These are phyloP conservation scores for Aegilops umbellulata DNA, from an alignment of 176 grass and related monocot species.

Conservation along the genomic window DNA sequence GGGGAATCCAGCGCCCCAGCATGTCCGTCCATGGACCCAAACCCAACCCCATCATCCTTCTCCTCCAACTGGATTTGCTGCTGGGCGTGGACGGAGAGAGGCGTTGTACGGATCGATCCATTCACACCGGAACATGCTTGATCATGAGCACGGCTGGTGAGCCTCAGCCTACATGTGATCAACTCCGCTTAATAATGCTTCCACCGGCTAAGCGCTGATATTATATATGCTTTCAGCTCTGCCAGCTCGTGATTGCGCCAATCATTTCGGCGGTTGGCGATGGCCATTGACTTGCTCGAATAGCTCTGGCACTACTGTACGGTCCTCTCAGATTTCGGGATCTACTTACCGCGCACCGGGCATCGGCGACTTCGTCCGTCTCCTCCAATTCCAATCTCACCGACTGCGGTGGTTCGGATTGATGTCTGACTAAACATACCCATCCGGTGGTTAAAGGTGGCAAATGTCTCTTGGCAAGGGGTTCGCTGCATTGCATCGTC, in stretches of 20 bases:
- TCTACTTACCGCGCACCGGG: conserved; percentile 26
- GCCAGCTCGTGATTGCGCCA: conserved; percentile 32
- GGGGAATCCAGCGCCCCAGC: conserved; percentile 34
- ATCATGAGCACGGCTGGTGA: conserved; percentile 15
- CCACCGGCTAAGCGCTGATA: not conserved
- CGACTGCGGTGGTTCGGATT: not conserved
- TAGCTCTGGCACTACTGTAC: not conserved
- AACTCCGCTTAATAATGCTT: conserved; percentile 2
- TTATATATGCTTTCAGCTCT: not conserved
- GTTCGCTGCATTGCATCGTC: not conserved
- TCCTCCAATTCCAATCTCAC: not conserved
- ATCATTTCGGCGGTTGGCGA: conserved; percentile 48
- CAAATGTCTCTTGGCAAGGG: no score
- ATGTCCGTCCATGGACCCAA: not conserved
- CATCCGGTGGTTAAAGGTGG: conserved; percentile 34
- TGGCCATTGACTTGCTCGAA: conserved; percentile 29
- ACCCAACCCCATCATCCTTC: not conserved
- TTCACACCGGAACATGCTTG: conserved; percentile 1
- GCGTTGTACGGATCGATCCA: not conserved
- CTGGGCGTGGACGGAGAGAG: not conserved
- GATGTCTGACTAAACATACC: not conserved
- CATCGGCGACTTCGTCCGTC: not conserved
- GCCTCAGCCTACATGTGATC: conserved; percentile 12
- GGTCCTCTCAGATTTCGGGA: conserved; percentile 15
- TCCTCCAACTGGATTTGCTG: conserved; percentile 14